A percentile compares a stretch with the other conserved stretches of the same genome.
phyloP scores from a whole-genome alignment of 495 filamentous ascomycete genomes.

The Penicilliopsis zonata region DNA sequence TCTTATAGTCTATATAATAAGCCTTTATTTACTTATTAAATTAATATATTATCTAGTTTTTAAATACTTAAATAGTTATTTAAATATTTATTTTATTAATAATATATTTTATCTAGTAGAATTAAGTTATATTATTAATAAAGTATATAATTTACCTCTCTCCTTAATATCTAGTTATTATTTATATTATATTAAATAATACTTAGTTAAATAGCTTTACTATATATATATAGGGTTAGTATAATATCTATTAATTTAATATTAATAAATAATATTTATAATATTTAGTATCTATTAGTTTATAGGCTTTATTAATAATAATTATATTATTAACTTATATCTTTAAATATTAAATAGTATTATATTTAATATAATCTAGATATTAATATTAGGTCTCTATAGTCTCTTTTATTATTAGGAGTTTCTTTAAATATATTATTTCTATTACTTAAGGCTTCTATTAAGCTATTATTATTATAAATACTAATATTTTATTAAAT shows the following conservation, averaged over 20 bases:
- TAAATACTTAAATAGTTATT: not conserved
- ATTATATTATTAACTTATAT: conserved; percentile 2
- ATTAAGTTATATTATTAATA: not conserved
- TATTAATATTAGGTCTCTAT: not conserved
- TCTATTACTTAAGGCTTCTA: not conserved
- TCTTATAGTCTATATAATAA: too few species aligned
- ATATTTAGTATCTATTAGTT: not conserved
- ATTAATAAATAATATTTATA: not conserved
- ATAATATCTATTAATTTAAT: not conserved
- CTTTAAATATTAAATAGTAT: not conserved
- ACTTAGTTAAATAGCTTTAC: not conserved
- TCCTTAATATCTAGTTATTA: too few species aligned
- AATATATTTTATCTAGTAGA: not conserved
- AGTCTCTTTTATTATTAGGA: not conserved
- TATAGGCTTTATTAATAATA: not conserved
- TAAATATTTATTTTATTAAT: not conserved
- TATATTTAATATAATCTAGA: not conserved
- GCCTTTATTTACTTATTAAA: too few species aligned
- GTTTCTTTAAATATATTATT: not conserved
- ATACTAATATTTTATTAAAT: not conserved
- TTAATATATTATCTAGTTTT: not conserved
- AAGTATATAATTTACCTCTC: too few species aligned
- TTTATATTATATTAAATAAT: not conserved
- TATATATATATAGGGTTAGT: not conserved
- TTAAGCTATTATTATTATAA: not conserved